A percentile compares a stretch with the other conserved stretches of the same genome.
These are phyloP conservation scores for Amylostereum areolatum DNA, from an alignment of 1,284 basidiomycete genomes.

Conservation along the genomic window DNA sequence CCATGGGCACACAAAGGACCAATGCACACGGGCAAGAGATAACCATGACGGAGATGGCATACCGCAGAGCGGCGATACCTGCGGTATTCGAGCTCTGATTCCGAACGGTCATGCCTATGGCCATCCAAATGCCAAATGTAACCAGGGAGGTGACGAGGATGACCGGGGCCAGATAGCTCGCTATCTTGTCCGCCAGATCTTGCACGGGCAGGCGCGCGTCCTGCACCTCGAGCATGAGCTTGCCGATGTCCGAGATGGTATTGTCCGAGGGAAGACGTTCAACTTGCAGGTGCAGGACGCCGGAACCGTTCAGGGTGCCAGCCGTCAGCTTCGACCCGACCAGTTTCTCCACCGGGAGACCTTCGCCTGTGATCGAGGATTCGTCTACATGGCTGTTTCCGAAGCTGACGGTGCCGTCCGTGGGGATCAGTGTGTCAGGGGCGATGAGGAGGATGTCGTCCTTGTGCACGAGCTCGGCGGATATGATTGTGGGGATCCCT, in stretches of 20 bases:
- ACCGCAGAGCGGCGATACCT: slow-evolving; percentile 28
- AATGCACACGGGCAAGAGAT: slow-evolving; percentile 40
- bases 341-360: slow-evolving; percentile 31
- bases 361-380: slow-evolving; percentile 41
- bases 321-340: slow-evolving; percentile 30
- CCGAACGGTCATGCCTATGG: slow-evolving; percentile 26
- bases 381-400: slow-evolving; percentile 38
- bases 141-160: slow-evolving; percentile 24
- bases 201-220: slow-evolving; percentile 32
- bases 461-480: slow-evolving; percentile 31
- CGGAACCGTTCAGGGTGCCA: slow-evolving; percentile 32
- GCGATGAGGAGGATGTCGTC: slow-evolving; percentile 32
- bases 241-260: slow-evolving; percentile 34
- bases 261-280: slow-evolving; percentile 35
- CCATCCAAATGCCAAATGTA: slow-evolving; percentile 33
- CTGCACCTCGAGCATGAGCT: slow-evolving; percentile 32
- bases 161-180: slow-evolving; percentile 28
- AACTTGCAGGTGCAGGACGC: slow-evolving; percentile 30
- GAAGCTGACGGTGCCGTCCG: slow-evolving; percentile 33
- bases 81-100: slow-evolving; percentile 20
- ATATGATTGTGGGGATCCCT: slow-evolving; percentile 17
- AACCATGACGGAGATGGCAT: slow-evolving; percentile 36
- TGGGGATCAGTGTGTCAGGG: slow-evolving; percentile 31
- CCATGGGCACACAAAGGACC: slow-evolving; percentile 32
- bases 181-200: slow-evolving; percentile 32